Evolutionary conservation across 352 stramenopile genomes (phyloP).

Genomic region (Phytophthora sp.): DNA sequence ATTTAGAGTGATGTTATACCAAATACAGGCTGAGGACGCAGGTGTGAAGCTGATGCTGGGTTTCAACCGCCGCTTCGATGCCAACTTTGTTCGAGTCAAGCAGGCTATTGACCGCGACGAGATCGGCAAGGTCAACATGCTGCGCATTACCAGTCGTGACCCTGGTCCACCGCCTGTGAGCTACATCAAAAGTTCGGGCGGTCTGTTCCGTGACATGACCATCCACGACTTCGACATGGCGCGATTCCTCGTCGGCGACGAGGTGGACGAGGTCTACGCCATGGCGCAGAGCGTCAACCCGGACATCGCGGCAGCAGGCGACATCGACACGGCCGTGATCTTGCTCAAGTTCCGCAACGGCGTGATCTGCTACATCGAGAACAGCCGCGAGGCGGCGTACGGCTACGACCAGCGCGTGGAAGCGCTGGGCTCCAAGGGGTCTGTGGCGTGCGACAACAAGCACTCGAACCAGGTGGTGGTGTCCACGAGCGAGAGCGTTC

Average conservation of each 20-base stretch:
- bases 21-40: slow-evolving; percentile 37
- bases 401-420: slow-evolving; percentile 96
- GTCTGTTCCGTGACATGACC: slow-evolving; percentile 96
- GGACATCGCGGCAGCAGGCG: slow-evolving; percentile 76
- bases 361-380: slow-evolving; percentile 94
- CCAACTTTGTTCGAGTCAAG: slow-evolving; percentile 93
- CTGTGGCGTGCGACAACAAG: slow-evolving; percentile 93
- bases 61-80: slow-evolving; percentile 94
- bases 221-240: slow-evolving; percentile 97
- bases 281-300: slow-evolving; percentile 65
- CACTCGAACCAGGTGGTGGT: slow-evolving; percentile 90
- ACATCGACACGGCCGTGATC: slow-evolving; percentile 91
- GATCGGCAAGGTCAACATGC: slow-evolving; percentile 90
- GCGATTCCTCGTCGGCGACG: slow-evolving; percentile 90
- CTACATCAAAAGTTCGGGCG: slow-evolving; percentile 78
- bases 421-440: slow-evolving; percentile 92
- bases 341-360: slow-evolving; percentile 93
- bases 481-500: slow-evolving; percentile 50
- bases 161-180: slow-evolving; percentile 44
- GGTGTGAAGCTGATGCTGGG: slow-evolving; percentile 96
- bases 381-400: slow-evolving; percentile 93
- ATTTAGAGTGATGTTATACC: background rate
- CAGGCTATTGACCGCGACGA: slow-evolving; percentile 84
- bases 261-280: slow-evolving; percentile 73
- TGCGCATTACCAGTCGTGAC: slow-evolving; percentile 76